phyloP scores from a whole-genome alignment of 148 eudicot genomes.

The Nyssa sinensis region DNA sequence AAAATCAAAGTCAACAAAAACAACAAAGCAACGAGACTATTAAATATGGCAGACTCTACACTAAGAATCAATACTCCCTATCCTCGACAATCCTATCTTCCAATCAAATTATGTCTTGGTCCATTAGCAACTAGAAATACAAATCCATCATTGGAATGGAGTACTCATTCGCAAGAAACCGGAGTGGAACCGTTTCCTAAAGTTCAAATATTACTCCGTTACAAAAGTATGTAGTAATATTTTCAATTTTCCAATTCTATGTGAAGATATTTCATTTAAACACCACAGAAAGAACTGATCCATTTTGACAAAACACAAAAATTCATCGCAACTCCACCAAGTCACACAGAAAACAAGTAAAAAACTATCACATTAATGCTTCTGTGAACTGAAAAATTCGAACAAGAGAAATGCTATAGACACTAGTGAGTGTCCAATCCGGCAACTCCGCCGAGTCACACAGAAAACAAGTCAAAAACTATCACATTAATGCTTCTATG shows the following conservation, averaged over 20 bases:
- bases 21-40: neutral
- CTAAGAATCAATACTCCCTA: neutral
- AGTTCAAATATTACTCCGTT: neutral
- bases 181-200: neutral
- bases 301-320: neutral
- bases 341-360: too few species aligned
- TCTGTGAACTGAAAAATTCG: neutral
- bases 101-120: neutral
- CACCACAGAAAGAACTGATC: neutral
- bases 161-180: neutral
- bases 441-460: too few species aligned
- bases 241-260: neutral
- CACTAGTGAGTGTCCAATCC: too few species aligned
- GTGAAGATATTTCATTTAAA: neutral
- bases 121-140: neutral
- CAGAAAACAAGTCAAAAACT: neutral
- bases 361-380: neutral
- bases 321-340: too few species aligned
- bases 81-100: neutral
- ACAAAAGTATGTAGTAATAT: neutral
- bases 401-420: too few species aligned
- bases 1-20: neutral
- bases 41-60: neutral
- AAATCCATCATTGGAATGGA: constrained; percentile 1
- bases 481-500: neutral